Percentiles rank a stretch among this genome's conserved stretches.
Evolutionary conservation across 2,329 filamentous ascomycete genomes (phyloP).

Genomic region (Ceratocystiopsis minuta): DNA sequence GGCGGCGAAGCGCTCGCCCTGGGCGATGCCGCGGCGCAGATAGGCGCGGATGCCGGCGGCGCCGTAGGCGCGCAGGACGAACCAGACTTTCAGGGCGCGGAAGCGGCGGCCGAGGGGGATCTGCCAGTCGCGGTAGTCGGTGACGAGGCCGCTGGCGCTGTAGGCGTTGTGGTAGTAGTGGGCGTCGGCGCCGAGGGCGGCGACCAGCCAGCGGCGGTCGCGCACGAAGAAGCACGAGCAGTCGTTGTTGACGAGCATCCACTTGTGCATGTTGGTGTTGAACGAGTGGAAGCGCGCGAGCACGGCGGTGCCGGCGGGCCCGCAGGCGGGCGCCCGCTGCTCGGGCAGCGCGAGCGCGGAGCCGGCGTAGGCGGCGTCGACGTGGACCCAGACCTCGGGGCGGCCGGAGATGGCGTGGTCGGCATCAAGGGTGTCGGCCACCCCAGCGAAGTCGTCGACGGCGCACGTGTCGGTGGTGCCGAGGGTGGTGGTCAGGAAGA

Average conservation of each 20-base stretch:
- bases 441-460: conserved; percentile 60
- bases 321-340: conserved; percentile 31
- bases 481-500: conserved; percentile 68
- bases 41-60: conserved; percentile 51
- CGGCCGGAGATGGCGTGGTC: conserved; percentile 12
- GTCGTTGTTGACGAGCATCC: conserved; percentile 90
- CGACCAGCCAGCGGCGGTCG: conserved; percentile 56
- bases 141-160: conserved; percentile 68
- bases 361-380: conserved; percentile 86
- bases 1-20: conserved; percentile 52
- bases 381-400: conserved; percentile 65
- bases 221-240: conserved; percentile 64
- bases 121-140: conserved; percentile 94
- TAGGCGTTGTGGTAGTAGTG: conserved; percentile 46
- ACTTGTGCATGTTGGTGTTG: conserved; percentile 95
- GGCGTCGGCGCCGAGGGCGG: conserved; percentile 65
- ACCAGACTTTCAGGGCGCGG: conserved; percentile 85
- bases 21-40: conserved; percentile 46
- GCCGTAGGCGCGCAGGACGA: conserved; percentile 72
- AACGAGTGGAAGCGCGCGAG: conserved; percentile 65
- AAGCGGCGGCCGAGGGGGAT: conserved; percentile 83
- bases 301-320: conserved; percentile 25
- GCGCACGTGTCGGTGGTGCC: conserved; percentile 83
- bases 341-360: conserved; percentile 69
- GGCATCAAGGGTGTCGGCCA: conserved; percentile 32